Percentiles rank a stretch among this genome's conserved stretches.
Evolutionary conservation across 345 rosid species (phyloP).

Genomic region (Populus ilicifolia): DNA sequence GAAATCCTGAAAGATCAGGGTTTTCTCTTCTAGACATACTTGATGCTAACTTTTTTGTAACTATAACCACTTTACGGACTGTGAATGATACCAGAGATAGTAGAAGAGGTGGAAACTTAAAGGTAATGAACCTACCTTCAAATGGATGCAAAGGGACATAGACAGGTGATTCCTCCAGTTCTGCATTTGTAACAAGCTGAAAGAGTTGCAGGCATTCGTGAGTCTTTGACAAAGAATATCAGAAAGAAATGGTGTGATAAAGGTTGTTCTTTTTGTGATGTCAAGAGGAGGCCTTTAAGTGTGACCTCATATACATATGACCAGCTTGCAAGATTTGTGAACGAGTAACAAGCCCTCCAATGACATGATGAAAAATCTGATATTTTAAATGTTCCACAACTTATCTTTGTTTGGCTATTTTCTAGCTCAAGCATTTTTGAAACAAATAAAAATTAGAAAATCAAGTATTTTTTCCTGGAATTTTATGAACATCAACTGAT

Average conservation of each 20-base stretch:
- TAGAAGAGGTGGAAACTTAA: neutral
- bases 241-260: neutral
- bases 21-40: neutral
- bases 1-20: neutral
- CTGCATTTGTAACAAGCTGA: slow-evolving; percentile 55
- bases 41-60: neutral
- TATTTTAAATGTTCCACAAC: too few species aligned
- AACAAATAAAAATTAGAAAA: too few species aligned
- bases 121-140: slow-evolving; percentile 28
- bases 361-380: too few species aligned
- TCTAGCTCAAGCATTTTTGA: too few species aligned
- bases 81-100: neutral
- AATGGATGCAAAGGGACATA: slow-evolving; percentile 55
- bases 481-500: too few species aligned
- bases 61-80: neutral
- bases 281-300: neutral
- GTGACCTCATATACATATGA: neutral
- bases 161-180: slow-evolving; percentile 46
- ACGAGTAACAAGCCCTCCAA: too few species aligned
- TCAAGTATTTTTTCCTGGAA: too few species aligned
- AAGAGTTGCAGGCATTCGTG: neutral
- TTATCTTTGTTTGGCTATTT: too few species aligned
- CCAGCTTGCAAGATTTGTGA: neutral
- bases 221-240: neutral
- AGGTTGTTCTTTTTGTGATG: neutral